Evolutionary conservation across 2,329 filamentous ascomycete genomes (phyloP).

Genomic region (Aureobasidium subglaciale): DNA sequence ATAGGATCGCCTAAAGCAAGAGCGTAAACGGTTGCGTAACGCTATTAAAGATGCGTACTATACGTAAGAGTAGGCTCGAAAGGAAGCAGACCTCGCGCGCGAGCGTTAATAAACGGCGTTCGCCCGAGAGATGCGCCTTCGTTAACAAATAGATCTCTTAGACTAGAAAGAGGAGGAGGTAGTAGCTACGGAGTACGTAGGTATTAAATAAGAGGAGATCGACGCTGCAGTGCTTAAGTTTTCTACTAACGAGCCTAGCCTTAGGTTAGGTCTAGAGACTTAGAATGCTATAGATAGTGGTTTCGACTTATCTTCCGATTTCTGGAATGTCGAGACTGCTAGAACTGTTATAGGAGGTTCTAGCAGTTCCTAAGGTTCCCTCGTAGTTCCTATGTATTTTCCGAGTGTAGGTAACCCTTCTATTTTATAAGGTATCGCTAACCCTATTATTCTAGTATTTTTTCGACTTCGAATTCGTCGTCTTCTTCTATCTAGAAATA

Average conservation of each 20-base stretch:
- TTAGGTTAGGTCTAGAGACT: neutral
- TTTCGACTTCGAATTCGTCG: neutral
- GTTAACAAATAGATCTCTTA: neutral
- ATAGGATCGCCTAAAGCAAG: neutral
- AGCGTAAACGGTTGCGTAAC: neutral
- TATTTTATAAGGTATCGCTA: slow-evolving; percentile 9
- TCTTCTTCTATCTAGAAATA: slow-evolving; percentile 4
- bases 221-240: neutral
- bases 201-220: neutral
- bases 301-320: neutral
- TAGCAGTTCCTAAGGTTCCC: neutral
- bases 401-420: slow-evolving; percentile 4
- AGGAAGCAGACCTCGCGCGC: neutral
- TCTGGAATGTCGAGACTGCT: neutral
- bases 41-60: neutral
- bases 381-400: slow-evolving; percentile 5
- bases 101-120: neutral
- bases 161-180: neutral
- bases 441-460: slow-evolving; percentile 7
- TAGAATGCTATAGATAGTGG: neutral
- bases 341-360: neutral
- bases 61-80: neutral
- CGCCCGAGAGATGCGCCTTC: neutral
- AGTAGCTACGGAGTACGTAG: neutral
- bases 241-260: neutral